Conservation (phyloP, 108 stramenopile genomes). For the Cyclotella distinguenda region DNA sequence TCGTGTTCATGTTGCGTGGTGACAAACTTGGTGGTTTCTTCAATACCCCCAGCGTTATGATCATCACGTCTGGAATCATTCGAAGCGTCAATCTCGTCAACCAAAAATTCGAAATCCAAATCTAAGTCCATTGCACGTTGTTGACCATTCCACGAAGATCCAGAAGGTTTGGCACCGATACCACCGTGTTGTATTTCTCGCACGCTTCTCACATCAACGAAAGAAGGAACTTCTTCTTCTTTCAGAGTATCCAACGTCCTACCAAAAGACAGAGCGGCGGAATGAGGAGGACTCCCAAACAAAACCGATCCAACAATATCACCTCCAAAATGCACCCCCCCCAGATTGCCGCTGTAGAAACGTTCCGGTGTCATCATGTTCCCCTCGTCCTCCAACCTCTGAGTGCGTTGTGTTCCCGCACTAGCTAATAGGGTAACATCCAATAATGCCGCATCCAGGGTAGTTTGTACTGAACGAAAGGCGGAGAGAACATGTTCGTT, state of each 20-base stretch:
- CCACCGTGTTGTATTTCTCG: not conserved
- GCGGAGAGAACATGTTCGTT: slow-evolving; percentile 6
- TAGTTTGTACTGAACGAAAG: slow-evolving; percentile 15
- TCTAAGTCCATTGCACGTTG: slow-evolving; percentile 3
- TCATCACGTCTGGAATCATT: too few relatives aligned
- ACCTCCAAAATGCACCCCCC: not conserved
- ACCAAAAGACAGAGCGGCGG: not conserved
- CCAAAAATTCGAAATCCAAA: slow-evolving; percentile 10
- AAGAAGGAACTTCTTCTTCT: not conserved
- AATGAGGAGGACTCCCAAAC: not conserved
- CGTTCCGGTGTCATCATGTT: slow-evolving; percentile 15
- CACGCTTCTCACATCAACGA: not conserved
- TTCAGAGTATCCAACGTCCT: slow-evolving; percentile 1
- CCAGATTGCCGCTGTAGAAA: too few relatives aligned
- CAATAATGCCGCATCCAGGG: slow-evolving; percentile 12
- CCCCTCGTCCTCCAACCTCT: slow-evolving; percentile 11
- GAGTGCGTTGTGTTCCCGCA: not conserved
- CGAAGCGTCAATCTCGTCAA: not conserved
- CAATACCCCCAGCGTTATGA: too few relatives aligned
- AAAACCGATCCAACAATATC: too few relatives aligned
- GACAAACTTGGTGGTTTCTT: too few relatives aligned
- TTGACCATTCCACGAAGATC: not conserved
- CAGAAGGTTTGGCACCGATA: not conserved
- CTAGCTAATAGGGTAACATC: not conserved
- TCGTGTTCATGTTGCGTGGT: too few relatives aligned